These are phyloP conservation scores for Bipolaris bicolor DNA, from an alignment of 2,329 filamentous ascomycete genomes.

Conservation along the genomic window DNA sequence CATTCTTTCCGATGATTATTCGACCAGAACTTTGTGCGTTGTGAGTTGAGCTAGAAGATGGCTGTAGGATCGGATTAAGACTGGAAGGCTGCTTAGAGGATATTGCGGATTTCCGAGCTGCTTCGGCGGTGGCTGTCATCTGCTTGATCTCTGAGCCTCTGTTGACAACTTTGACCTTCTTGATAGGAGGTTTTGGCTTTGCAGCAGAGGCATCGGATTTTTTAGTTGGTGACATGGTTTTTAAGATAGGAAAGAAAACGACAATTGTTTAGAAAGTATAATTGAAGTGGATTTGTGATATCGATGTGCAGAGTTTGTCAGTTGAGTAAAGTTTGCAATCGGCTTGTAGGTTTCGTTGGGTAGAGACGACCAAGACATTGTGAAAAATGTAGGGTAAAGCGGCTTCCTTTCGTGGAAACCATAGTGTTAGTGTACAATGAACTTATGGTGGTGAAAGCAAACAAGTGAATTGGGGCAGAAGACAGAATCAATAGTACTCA, in stretches of 20 bases:
- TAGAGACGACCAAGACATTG: neutral
- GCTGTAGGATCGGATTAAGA: neutral
- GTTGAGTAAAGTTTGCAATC: neutral
- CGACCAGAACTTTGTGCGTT: neutral
- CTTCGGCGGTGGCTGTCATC: neutral
- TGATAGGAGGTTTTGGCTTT: neutral
- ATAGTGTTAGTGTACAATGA: neutral
- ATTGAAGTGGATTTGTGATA: neutral
- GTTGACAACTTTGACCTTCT: slow-evolving; percentile 6
- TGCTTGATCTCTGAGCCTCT: slow-evolving; percentile 7
- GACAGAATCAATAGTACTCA: neutral
- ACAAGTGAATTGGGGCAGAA: neutral
- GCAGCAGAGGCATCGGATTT: neutral
- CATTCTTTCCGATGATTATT: neutral
- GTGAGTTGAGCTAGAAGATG: neutral
- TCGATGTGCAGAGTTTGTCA: neutral
- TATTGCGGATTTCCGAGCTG: neutral
- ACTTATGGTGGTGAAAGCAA: neutral
- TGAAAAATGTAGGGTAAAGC: neutral
- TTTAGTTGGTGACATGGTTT: neutral
- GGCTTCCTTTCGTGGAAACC: neutral
- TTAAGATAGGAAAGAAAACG: neutral
- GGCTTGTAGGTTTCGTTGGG: neutral
- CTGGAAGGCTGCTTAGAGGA: neutral
- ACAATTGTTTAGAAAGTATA: neutral